A percentile compares a stretch with the other conserved stretches of the same genome.
phyloP scores from a whole-genome alignment of 1,284 basidiomycete species.

The Moniliophthora roreri region DNA sequence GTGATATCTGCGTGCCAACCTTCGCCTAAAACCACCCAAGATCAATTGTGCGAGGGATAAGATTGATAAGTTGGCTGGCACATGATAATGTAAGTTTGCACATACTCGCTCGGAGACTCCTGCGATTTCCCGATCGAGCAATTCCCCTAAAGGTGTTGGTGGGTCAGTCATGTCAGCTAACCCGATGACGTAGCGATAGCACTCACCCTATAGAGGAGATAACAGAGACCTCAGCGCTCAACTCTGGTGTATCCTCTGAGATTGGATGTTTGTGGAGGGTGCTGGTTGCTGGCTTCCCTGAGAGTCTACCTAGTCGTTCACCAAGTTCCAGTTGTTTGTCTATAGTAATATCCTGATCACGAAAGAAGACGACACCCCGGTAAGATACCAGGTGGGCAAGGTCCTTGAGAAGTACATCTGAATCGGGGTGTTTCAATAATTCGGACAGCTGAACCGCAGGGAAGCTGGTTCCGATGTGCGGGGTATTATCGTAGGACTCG shows the following conservation, averaged over 20 bases:
- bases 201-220: constrained; percentile 42
- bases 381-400: constrained; percentile 59
- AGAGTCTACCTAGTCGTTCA: constrained; percentile 50
- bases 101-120: constrained; percentile 31
- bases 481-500: constrained; percentile 28
- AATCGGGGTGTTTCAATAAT: constrained; percentile 29
- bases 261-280: constrained; percentile 68
- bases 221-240: constrained; percentile 48
- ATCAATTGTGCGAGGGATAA: neutral
- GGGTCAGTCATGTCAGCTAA: neutral
- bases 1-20: constrained; percentile 67
- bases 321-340: constrained; percentile 43
- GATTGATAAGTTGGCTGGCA: neutral
- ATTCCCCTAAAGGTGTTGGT: constrained; percentile 40
- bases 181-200: neutral
- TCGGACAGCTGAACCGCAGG: constrained; percentile 30
- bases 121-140: constrained; percentile 31
- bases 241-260: constrained; percentile 48
- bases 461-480: constrained; percentile 37
- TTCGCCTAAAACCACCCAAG: constrained; percentile 13
- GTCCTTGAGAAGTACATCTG: constrained; percentile 33
- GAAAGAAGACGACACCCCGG: constrained; percentile 75
- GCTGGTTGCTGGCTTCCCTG: constrained; percentile 55
- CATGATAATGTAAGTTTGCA: too few species aligned
- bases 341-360: constrained; percentile 38